Evolutionary conservation across 202 grass and related monocot species (phyloP), one percentile per base, ranked within the genome.

Genomic region (Zizania palustris): DNA sequence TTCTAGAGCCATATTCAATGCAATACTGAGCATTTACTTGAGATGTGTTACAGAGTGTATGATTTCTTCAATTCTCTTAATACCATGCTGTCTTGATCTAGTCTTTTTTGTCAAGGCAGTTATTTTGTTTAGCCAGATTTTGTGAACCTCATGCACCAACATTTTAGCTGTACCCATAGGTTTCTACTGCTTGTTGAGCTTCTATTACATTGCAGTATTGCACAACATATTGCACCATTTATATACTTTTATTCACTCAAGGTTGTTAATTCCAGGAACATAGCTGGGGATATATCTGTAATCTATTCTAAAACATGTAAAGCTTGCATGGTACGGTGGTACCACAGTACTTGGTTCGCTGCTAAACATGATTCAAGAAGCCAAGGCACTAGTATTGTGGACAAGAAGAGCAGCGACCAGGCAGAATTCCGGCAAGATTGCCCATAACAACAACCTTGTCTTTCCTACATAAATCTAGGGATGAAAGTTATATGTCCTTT

Each of bases 381-480:
- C 28, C 28, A 28, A 28, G 28, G 28, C 28, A 28, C 28, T 28
- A 28, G 28, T 28, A 28, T 28, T 28, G 28, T 28, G 28, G 28
- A 28, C 28, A 28, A 28, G 28, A 28, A 28, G 28, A 28, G 28
- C 28, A 28, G 1, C 28, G 28, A 2, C 28, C 28, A 28, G 28
- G 28, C 28, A 28, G 28, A 28, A 28, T 28, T 28, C 28, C 28
- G 2, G 28, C 28, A 28, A 28, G 28, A 28, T 28, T 28, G 28
- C 28, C 28, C 28, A 28, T 0, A 28, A 28, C 28, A 28, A 28
- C 28, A 28, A 28, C 28, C 28, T 2, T 28, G 28, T 28, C 28
- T 28, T 28, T 82, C 87, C 90, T 93, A 78, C 90, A 87, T 33
- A 76, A 60, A 80, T 73, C 44, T 74, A 71, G 46, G 77, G 11